These are phyloP conservation scores for Umbelopsis sp. DNA, from an alignment of 371 early-diverging fungal genomes.

Conservation along the genomic window DNA sequence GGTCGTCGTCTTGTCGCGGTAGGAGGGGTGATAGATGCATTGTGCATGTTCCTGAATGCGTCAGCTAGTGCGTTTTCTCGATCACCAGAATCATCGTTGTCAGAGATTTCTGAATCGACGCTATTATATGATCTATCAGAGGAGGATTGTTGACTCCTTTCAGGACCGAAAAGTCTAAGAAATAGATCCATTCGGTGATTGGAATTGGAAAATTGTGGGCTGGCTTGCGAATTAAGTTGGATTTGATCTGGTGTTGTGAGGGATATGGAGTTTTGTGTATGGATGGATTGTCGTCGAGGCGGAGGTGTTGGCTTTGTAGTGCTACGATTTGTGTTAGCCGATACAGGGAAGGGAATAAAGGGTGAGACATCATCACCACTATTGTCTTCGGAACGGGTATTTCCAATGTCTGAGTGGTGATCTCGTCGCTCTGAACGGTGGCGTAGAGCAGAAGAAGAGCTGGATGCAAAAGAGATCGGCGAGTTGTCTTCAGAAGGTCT, in stretches of 20 bases:
- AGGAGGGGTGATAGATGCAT: not conserved
- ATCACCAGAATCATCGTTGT: constrained; percentile 3
- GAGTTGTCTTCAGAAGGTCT: not conserved
- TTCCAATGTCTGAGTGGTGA: not conserved
- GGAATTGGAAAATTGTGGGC: not conserved
- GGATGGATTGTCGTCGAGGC: not conserved
- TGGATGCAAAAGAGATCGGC: not conserved
- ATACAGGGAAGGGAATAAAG: not conserved
- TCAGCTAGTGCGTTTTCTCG: constrained; percentile 7
- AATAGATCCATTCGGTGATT: not conserved
- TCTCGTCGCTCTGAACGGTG: not conserved
- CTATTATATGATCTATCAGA: not conserved
- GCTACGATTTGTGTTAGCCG: not conserved
- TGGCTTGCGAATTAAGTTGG: not conserved
- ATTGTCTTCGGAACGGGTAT: not conserved
- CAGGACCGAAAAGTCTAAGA: not conserved
- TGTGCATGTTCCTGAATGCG: not conserved
- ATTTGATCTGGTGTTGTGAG: not conserved
- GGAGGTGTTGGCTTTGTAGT: not conserved
- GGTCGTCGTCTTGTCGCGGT: not conserved
- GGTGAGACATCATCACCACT: not conserved
- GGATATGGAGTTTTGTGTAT: not conserved
- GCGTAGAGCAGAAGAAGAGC: not conserved
- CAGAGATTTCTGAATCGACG: not conserved
- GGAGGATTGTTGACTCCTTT: not conserved